Conservation (phyloP, 768 basidiomycete species). For the Rhizopogon roseolus region DNA sequence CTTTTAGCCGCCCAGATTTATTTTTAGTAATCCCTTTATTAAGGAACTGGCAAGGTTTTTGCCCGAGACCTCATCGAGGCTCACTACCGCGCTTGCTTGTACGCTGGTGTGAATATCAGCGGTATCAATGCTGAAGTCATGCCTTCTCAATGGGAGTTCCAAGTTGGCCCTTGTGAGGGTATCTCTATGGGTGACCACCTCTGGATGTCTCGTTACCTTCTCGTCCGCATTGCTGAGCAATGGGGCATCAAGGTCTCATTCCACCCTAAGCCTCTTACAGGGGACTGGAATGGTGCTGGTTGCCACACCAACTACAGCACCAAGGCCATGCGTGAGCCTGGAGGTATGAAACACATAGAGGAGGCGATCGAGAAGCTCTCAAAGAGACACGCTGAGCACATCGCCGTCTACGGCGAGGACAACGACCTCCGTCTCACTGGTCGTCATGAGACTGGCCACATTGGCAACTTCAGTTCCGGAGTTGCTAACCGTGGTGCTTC, state of each 20-base stretch:
- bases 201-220: slow-evolving; percentile 98
- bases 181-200: slow-evolving; percentile 99
- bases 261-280: slow-evolving; percentile 97
- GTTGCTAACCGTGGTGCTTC: slow-evolving; percentile 98
- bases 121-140: slow-evolving; percentile 99
- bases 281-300: slow-evolving; percentile 99
- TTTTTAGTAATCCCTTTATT: slow-evolving; percentile 9
- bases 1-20: neutral
- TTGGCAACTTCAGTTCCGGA: slow-evolving; percentile 85
- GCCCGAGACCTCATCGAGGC: slow-evolving; percentile 99
- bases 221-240: slow-evolving; percentile 94
- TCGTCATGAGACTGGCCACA: slow-evolving; percentile 96
- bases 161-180: slow-evolving; percentile 97
- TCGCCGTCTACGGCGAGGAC: slow-evolving; percentile 96
- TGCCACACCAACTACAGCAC: slow-evolving; percentile 99
- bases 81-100: slow-evolving; percentile 96
- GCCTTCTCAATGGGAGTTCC: slow-evolving; percentile 99
- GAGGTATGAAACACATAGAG: slow-evolving; percentile 90
- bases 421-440: slow-evolving; percentile 96
- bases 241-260: slow-evolving; percentile 97
- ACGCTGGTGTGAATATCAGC: slow-evolving; percentile 94
- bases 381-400: slow-evolving; percentile 90
- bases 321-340: slow-evolving; percentile 87
- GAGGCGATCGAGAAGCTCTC: slow-evolving; percentile 90
- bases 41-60: slow-evolving; percentile 95